Conservation (phyloP, 2,329 filamentous ascomycete species). For the Apiospora saccharicola region DNA sequence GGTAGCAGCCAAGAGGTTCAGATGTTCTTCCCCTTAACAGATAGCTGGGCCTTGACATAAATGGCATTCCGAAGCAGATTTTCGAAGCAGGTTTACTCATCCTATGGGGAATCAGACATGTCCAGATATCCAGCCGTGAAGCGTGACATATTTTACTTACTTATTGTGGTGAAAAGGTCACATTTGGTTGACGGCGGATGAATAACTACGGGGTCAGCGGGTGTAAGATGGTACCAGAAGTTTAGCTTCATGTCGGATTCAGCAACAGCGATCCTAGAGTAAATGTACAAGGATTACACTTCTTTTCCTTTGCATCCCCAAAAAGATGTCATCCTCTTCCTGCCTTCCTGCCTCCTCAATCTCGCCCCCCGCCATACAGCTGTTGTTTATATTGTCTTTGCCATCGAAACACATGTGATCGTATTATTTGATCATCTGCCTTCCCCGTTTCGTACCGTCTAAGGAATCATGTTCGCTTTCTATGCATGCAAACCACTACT, state of each 20-base stretch:
- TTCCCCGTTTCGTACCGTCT: constrained; percentile 20
- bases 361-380: constrained; percentile 3
- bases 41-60: neutral
- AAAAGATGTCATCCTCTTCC: constrained; percentile 20
- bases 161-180: neutral
- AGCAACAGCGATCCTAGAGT: constrained; percentile 38
- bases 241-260: constrained; percentile 39
- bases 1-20: neutral
- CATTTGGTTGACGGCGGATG: neutral
- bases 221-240: constrained; percentile 27
- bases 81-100: no score
- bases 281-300: constrained; percentile 52
- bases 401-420: constrained; percentile 13
- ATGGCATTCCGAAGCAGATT: neutral
- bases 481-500: constrained; percentile 12
- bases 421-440: neutral
- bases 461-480: constrained; percentile 6
- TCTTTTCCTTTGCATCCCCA: constrained; percentile 26
- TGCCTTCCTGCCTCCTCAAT: constrained; percentile 12
- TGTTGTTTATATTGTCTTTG: neutral
- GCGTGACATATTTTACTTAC: no score
- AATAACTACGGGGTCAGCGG: neutral
- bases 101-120: no score
- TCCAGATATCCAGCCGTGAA: neutral
- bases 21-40: neutral